Percentiles rank a stretch among this genome's conserved stretches.
phyloP scores from a whole-genome alignment of 2,329 filamentous ascomycete genomes.

The Fusarium clavum region DNA sequence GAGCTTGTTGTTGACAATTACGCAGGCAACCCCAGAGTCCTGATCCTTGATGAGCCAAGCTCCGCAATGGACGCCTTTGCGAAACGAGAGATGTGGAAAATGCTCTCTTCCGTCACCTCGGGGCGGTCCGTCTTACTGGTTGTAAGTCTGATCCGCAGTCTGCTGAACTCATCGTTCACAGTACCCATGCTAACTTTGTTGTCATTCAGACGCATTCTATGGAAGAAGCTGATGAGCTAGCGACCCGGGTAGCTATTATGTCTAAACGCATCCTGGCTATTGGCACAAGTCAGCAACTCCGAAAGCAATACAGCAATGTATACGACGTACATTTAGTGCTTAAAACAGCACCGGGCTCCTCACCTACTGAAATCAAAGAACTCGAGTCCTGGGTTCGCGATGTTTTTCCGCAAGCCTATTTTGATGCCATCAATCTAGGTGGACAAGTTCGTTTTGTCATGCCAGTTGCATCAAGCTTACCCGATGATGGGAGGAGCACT shows the following conservation, averaged over 20 bases:
- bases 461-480: constrained; percentile 41
- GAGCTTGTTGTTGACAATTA: not conserved
- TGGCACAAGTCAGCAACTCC: constrained; percentile 68
- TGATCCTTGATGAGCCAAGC: constrained; percentile 85
- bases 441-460: constrained; percentile 61
- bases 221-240: constrained; percentile 90
- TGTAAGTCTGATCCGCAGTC: not conserved
- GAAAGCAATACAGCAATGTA: constrained; percentile 68
- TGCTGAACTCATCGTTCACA: not conserved
- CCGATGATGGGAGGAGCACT: constrained; percentile 12
- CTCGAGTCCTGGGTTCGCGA: constrained; percentile 66
- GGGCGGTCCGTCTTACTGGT: constrained; percentile 79
- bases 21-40: constrained; percentile 67
- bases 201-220: constrained; percentile 77
- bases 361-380: constrained; percentile 64
- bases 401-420: constrained; percentile 63
- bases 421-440: constrained; percentile 70
- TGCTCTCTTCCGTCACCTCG: constrained; percentile 75
- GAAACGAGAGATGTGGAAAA: constrained; percentile 89
- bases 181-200: not conserved
- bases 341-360: constrained; percentile 66
- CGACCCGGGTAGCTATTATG: constrained; percentile 68
- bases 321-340: constrained; percentile 74
- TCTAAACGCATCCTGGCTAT: constrained; percentile 64
- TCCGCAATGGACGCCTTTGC: constrained; percentile 88